Conservation (phyloP, 805 yeast genomes). For the Kodamaea kaohsiungensis region DNA sequence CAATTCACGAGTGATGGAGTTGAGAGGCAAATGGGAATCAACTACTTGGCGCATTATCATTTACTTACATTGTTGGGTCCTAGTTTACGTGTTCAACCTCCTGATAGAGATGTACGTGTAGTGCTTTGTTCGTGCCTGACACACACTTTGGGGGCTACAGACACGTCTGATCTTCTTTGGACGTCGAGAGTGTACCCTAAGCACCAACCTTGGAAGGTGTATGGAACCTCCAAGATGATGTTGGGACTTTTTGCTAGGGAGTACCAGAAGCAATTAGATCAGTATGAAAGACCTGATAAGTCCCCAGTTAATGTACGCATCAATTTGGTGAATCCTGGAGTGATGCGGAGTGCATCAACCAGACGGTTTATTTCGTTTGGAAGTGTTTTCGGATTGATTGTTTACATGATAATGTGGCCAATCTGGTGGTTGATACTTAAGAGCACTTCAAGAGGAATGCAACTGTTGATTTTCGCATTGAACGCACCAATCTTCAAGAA, state of each 20-base stretch:
- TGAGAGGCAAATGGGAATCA: slow-evolving; percentile 81
- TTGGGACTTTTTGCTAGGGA: slow-evolving; percentile 76
- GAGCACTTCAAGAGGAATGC: slow-evolving; percentile 76
- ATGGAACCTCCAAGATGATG: slow-evolving; percentile 80
- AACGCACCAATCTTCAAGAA: slow-evolving; percentile 70
- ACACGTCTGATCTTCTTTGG: slow-evolving; percentile 66
- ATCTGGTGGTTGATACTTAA: slow-evolving; percentile 80
- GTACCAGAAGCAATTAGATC: slow-evolving; percentile 64
- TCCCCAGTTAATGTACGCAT: slow-evolving; percentile 70
- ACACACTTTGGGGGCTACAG: slow-evolving; percentile 71
- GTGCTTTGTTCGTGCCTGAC: slow-evolving; percentile 76
- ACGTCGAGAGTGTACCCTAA: slow-evolving; percentile 57
- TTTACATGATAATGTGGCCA: slow-evolving; percentile 72
- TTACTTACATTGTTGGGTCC: slow-evolving; percentile 80
- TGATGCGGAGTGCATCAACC: slow-evolving; percentile 85
- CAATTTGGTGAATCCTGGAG: slow-evolving; percentile 85
- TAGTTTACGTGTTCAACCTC: slow-evolving; percentile 82
- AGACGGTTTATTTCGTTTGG: slow-evolving; percentile 81
- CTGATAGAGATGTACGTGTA: slow-evolving; percentile 90
- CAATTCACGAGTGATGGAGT: slow-evolving; percentile 76
- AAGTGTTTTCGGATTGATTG: slow-evolving; percentile 56
- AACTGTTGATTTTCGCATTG: slow-evolving; percentile 67
- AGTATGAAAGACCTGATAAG: slow-evolving; percentile 66
- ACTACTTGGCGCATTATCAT: slow-evolving; percentile 81
- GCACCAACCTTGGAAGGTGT: slow-evolving; percentile 68